Evolutionary conservation across 192 early-diverging fungal species (phyloP), one percentile per base, ranked within the genome.

Genomic region (Rhizoclosmatium sp.): DNA sequence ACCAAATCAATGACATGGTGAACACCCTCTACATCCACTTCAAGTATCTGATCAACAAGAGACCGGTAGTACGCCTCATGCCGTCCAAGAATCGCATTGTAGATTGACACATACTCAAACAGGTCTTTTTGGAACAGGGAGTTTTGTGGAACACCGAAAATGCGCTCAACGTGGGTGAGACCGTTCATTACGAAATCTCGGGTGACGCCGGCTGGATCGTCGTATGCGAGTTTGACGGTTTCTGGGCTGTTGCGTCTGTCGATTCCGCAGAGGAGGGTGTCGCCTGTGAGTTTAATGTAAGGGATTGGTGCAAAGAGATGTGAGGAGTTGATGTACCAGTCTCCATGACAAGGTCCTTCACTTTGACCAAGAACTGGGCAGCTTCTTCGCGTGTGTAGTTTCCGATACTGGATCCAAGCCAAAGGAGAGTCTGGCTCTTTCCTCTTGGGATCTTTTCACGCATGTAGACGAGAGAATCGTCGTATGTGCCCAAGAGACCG

Each of bases 401-500:
- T 7, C 97, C 96, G 41, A 98, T 93, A 0, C 94, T 96, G 2
- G 92, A 94, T 0, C 97, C 97, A 41, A 98, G 85, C 97, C 97
- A 98, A 59, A 97, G 82, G 9, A 95, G 81, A 3, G 90, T 90
- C 81, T 94, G 95, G 9, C 85, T 92, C 0, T 82, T 80, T 46
- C 87, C 80, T 14, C 83, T 79, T 40, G 90, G 90, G 23, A 88
- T 70, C 62, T 84, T 82, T 12, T 49, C 41, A 14, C 56, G 76
- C 14, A 92, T 84, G 80, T 88, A 94, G 2, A 75, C 79, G 47
- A 97, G 82, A 0, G 92, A 92, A 78, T 97, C 92, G 40, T 97
- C 93, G 77, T 98, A 98, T 4, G 93, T 96, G 45, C 97, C 96
- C 70, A 92, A 90, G 21, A 98, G 84, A 4, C 95, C 97, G 14